Conservation (phyloP, 2,329 filamentous ascomycete genomes). For the Alternaria gansuensis region DNA sequence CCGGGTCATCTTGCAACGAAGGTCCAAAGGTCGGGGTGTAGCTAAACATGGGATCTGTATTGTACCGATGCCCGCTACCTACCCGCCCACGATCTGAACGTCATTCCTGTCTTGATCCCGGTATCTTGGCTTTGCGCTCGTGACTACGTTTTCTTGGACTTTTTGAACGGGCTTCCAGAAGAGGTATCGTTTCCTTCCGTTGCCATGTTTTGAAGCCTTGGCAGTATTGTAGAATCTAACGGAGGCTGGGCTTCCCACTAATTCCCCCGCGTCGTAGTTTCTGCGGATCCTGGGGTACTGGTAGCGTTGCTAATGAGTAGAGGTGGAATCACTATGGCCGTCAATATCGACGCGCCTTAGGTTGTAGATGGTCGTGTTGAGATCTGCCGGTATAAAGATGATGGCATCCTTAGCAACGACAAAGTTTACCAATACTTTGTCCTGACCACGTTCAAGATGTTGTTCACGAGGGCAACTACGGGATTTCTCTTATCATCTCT, state of each 20-base stretch:
- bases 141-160: slow-evolving; percentile 1
- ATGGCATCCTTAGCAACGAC: too few relatives aligned
- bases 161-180: slow-evolving; percentile 10
- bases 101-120: background rate
- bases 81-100: slow-evolving; percentile 13
- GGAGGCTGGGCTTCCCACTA: background rate
- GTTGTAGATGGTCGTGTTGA: background rate
- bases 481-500: slow-evolving; percentile 28
- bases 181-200: slow-evolving; percentile 6
- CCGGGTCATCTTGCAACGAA: slow-evolving; percentile 35
- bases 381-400: background rate
- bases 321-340: slow-evolving; percentile 1
- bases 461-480: slow-evolving; percentile 1
- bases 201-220: background rate
- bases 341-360: background rate
- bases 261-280: background rate
- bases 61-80: slow-evolving; percentile 39
- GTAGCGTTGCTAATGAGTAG: background rate
- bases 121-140: background rate
- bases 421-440: background rate
- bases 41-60: slow-evolving; percentile 36
- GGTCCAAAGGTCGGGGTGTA: slow-evolving; percentile 2
- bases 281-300: background rate
- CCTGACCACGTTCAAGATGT: background rate
- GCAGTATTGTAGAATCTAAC: background rate